Evolutionary conservation across 2,329 filamentous ascomycete species (phyloP).

Genomic region (Cladobotryum mycophilum): DNA sequence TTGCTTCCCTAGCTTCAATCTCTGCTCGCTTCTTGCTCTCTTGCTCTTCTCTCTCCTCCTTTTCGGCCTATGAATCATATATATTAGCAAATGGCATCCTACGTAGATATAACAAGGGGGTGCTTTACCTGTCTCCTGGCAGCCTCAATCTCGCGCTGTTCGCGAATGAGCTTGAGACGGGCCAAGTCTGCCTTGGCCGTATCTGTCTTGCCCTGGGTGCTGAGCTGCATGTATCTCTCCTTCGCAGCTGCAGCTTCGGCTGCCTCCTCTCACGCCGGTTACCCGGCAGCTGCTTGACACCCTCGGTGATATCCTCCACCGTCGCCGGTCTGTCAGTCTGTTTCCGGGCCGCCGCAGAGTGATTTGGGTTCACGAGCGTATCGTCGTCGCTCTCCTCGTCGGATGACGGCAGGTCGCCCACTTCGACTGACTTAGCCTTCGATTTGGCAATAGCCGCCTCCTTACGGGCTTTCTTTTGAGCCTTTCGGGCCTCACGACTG

Average conservation of each 20-base stretch:
- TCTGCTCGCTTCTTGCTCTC: slow-evolving; percentile 44
- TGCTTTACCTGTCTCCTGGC: slow-evolving; percentile 68
- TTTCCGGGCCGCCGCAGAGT: slow-evolving; percentile 66
- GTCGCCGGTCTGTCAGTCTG: slow-evolving; percentile 37
- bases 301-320: slow-evolving; percentile 47
- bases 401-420: slow-evolving; percentile 74
- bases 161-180: slow-evolving; percentile 71
- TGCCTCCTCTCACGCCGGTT: slow-evolving; percentile 61
- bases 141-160: slow-evolving; percentile 79
- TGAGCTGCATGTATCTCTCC: slow-evolving; percentile 85
- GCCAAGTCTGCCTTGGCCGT: slow-evolving; percentile 87
- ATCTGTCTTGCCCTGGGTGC: slow-evolving; percentile 93
- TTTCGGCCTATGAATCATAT: slow-evolving; percentile 42
- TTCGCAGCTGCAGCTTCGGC: slow-evolving; percentile 81
- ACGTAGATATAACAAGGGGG: background rate
- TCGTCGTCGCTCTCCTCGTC: slow-evolving; percentile 56
- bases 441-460: slow-evolving; percentile 77
- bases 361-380: slow-evolving; percentile 88
- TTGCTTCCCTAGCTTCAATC: slow-evolving; percentile 50
- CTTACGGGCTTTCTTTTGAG: slow-evolving; percentile 84
- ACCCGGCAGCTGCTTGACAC: slow-evolving; percentile 46
- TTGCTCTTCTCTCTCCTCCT: slow-evolving; percentile 48
- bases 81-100: background rate
- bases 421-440: slow-evolving; percentile 64
- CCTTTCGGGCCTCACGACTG: slow-evolving; percentile 81